Evolutionary conservation across 2,329 filamentous ascomycete genomes (phyloP).

Genomic region (Akanthomyces lecanii): DNA sequence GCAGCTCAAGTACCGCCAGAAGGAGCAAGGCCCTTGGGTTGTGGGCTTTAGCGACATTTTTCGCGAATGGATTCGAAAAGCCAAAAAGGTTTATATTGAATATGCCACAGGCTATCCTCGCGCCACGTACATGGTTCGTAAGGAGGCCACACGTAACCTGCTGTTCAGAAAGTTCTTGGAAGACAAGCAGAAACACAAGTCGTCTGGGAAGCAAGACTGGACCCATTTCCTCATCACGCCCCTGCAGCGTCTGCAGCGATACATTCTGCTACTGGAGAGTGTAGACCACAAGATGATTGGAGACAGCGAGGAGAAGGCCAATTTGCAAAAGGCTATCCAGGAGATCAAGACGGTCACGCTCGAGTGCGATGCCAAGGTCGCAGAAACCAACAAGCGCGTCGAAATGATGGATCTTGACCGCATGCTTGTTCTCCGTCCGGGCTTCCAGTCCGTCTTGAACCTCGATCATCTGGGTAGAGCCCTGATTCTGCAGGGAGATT

Average conservation of each 20-base stretch:
- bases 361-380: conserved; percentile 89
- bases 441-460: conserved; percentile 86
- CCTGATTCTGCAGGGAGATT: conserved; percentile 81
- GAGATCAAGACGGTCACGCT: conserved; percentile 86
- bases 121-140: conserved; percentile 76
- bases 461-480: conserved; percentile 91
- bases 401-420: conserved; percentile 77
- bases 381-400: conserved; percentile 87
- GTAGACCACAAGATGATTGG: conserved; percentile 78
- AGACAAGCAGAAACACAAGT: conserved; percentile 69
- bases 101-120: conserved; percentile 86
- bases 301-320: conserved; percentile 86
- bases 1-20: conserved; percentile 93
- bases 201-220: conserved; percentile 82
- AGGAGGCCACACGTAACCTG: conserved; percentile 78
- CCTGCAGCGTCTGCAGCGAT: conserved; percentile 87
- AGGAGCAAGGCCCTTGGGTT: conserved; percentile 94
- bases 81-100: conserved; percentile 80
- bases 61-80: conserved; percentile 96
- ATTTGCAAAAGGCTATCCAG: conserved; percentile 76
- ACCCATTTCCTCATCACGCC: conserved; percentile 91
- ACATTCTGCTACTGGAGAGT: conserved; percentile 75
- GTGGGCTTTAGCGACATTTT: conserved; percentile 95
- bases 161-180: conserved; percentile 85
- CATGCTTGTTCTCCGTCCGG: conserved; percentile 80